Evolutionary conservation across 345 rosid species (phyloP), one percentile per base, ranked within the genome.

Genomic region (Rhizophora apiculata): DNA sequence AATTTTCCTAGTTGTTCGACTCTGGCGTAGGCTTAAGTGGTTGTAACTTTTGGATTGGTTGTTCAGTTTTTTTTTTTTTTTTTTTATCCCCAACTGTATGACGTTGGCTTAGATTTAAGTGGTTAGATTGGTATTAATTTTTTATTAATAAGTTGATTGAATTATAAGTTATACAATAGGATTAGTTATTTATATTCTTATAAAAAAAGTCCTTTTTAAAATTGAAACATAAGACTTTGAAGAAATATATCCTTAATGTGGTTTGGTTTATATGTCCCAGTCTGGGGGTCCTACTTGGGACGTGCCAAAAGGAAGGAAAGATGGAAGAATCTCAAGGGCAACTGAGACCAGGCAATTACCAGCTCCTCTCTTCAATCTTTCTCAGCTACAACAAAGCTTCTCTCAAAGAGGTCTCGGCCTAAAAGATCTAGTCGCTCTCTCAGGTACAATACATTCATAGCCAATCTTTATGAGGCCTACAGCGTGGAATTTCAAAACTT

Each of bases 231-330:
- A 34, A 34, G 8, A 34, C 8, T 2, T 34, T 9, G 1, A 34
- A 34, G 8, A 1, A 1, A 34, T 34, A 39, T 10, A 39, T 11
- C 3, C 46, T 34, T 34, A 1, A 34, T 7, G 4, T 43, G 49
- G 18, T 43, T 13, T 15, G 49, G 49, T 43, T 3, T 13, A 5
- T 43, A 6, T 21, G n/a, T 30, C 21, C 5, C 78, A 91, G 98
- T 91, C 98, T 21, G 97, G 97, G 58, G 97, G 96, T 21, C 97
- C 97, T 0, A 73, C 69, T 60, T 94, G 98, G 98, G 81, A 77
- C 30, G 98, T 94, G 22, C 97, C 91, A 0, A 91, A 91, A 76
- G 96, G 98, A 26, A 82, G 98, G 81, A 82, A 85, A 77, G 96
- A 94, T 68, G 97, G 97, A 48, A 87, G 93, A 75, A 81, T 87